phyloP scores from a whole-genome alignment of 768 basidiomycete species.

The Lactarius sp. region DNA sequence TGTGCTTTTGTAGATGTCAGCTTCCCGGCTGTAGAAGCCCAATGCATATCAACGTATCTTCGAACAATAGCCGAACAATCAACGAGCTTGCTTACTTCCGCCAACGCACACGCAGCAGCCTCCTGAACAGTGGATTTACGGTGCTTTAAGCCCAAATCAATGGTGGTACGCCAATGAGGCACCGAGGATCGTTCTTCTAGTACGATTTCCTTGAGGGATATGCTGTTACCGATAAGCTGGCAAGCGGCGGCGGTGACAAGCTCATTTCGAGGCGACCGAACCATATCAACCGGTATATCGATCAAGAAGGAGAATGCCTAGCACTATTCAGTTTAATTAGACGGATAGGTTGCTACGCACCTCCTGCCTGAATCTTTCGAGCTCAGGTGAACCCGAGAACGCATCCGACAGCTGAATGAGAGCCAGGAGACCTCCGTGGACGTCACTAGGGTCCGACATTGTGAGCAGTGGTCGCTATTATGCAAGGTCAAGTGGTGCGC shows the following conservation, averaged over 20 bases:
- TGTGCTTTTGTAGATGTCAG: constrained; percentile 35
- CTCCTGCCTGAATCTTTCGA: constrained; percentile 34
- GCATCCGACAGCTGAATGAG: constrained; percentile 70
- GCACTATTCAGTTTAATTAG: background rate
- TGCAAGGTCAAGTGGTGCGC: constrained; percentile 16
- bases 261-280: constrained; percentile 65
- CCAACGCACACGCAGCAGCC: constrained; percentile 67
- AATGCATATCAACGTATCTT: constrained; percentile 56
- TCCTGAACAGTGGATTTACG: constrained; percentile 62
- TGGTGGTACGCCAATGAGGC: constrained; percentile 60
- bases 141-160: constrained; percentile 72
- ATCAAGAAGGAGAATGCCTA: constrained; percentile 66
- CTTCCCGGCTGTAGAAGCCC: background rate
- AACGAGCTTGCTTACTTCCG: constrained; percentile 58
- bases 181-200: constrained; percentile 39
- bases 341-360: constrained; percentile 33
- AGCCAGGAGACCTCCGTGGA: constrained; percentile 79
- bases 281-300: constrained; percentile 49
- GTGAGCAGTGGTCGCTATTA: constrained; percentile 51
- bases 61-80: constrained; percentile 59
- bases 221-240: constrained; percentile 56
- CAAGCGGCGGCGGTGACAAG: constrained; percentile 70
- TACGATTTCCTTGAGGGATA: constrained; percentile 55
- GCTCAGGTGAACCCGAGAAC: constrained; percentile 35
- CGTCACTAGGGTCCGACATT: constrained; percentile 60